Evolutionary conservation across 2,329 filamentous ascomycete genomes (phyloP).

Genomic region (Samsoniella hepiali): DNA sequence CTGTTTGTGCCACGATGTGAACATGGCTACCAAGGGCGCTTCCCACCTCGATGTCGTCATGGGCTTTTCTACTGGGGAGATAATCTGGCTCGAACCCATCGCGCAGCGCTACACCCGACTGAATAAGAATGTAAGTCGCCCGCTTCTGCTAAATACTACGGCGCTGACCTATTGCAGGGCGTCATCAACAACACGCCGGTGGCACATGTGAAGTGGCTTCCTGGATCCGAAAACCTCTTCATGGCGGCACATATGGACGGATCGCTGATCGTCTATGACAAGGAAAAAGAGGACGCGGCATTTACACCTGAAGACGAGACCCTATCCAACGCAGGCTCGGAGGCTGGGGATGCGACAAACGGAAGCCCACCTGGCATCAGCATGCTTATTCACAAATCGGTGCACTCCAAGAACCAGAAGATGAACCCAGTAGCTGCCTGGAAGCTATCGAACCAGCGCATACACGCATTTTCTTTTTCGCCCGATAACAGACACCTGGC

Average conservation of each 20-base stretch:
- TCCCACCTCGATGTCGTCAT: slow-evolving; percentile 87
- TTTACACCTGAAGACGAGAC: slow-evolving; percentile 68
- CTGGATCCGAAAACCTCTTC: slow-evolving; percentile 89
- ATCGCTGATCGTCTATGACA: slow-evolving; percentile 89
- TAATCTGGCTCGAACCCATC: slow-evolving; percentile 98
- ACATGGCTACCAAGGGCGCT: slow-evolving; percentile 72
- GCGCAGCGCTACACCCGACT: slow-evolving; percentile 92
- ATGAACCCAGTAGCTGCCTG: slow-evolving; percentile 87
- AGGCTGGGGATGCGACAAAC: slow-evolving; percentile 41
- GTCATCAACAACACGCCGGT: slow-evolving; percentile 84
- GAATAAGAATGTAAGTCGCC: slow-evolving; percentile 77
- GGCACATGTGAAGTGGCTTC: slow-evolving; percentile 87
- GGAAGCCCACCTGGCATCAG: slow-evolving; percentile 36
- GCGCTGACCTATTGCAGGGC: slow-evolving; percentile 50
- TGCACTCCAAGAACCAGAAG: slow-evolving; percentile 91
- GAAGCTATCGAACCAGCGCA: slow-evolving; percentile 87
- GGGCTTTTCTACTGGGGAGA: slow-evolving; percentile 94
- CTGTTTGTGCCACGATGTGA: slow-evolving; percentile 91
- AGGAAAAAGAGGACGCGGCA: slow-evolving; percentile 86
- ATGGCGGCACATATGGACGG: slow-evolving; percentile 91
- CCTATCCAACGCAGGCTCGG: slow-evolving; percentile 52
- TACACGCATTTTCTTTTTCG: slow-evolving; percentile 89
- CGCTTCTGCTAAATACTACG: neutral
- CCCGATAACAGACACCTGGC: slow-evolving; percentile 85
- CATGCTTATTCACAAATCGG: slow-evolving; percentile 81